Percentiles rank a stretch among this genome's conserved stretches.
Conservation (phyloP, 1,284 basidiomycete species). For the Cutaneotrichosporon sp. region DNA sequence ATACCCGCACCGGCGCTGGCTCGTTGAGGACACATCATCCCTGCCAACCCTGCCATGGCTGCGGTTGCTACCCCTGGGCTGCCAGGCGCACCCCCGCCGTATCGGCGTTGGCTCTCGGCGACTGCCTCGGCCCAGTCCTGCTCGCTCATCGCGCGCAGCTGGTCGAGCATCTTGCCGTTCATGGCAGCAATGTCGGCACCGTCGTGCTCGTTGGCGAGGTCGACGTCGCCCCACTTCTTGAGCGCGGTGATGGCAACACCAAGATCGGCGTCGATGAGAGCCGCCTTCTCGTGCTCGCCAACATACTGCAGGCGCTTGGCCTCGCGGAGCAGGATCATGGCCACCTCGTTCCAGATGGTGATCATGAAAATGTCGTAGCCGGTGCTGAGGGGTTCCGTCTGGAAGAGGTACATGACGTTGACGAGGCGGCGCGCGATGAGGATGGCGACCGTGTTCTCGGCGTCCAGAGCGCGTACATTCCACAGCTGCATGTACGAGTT, state of each 20-base stretch:
- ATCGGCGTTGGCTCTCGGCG: conserved; percentile 24
- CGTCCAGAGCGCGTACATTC: conserved; percentile 29
- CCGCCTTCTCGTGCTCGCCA: conserved; percentile 20
- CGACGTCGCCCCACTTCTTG: conserved; percentile 32
- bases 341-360: conserved; percentile 36
- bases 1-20: not conserved
- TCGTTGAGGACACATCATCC: not conserved
- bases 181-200: conserved; percentile 34
- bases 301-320: conserved; percentile 27
- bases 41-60: not conserved
- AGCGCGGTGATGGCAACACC: conserved; percentile 32
- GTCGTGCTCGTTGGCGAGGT: conserved; percentile 27
- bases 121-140: conserved; percentile 33
- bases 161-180: conserved; percentile 35
- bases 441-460: conserved; percentile 29
- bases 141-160: conserved; percentile 25
- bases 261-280: conserved; percentile 33
- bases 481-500: conserved; percentile 36
- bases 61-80: not conserved
- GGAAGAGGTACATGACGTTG: conserved; percentile 32
- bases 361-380: conserved; percentile 35
- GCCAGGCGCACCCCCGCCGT: conserved; percentile 16
- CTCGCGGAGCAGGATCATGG: conserved; percentile 36
- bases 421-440: conserved; percentile 35
- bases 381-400: conserved; percentile 25